Evolutionary conservation across 2,329 filamentous ascomycete species (phyloP), one percentile per base, ranked within the genome.

Genomic region (Ceratocystis alfenasii): DNA sequence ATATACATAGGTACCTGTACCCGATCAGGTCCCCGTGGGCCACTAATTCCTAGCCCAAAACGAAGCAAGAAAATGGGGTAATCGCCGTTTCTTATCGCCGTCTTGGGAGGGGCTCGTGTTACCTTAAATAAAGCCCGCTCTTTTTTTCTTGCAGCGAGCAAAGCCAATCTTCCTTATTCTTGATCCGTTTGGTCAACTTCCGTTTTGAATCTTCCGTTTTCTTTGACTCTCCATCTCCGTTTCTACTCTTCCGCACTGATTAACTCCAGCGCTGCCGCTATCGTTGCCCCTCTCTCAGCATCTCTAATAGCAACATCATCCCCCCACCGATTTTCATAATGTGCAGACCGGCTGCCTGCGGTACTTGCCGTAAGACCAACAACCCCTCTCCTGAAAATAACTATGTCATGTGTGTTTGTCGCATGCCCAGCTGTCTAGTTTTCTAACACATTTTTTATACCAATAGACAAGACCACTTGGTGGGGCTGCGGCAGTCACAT

Each of bases 321-420:
- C 30, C 30, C 46, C 7, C 36, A 2, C 20, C 8, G 53, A 12
- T 41, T 41, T 28, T 50, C 33, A 73, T 20, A 45, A 89, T 89
- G 86, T 89, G 86, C 74, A 85, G 80, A 75, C 83, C 83, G 74
- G 81, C 83, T 28, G 80, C 76, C 68, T 89, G 86, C 75, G 75
- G 76, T 68, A 81, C 77, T 63, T 89, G 86, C 77, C 77, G 86
- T 87, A 79, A 71, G 83, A 22, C 63, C 36, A 20, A 50, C 48
- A 20, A 22, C 48, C 6, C 22, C 53, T 44, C 20, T 50, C 36
- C 36, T 41, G 36, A 12, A 3, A 3, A 41, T 10, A 41, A 4
- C 36, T 1, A 41, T 4, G 36, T 15, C 36, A 15, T 15, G 36
- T 15, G 36, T 41, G 36, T 15, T 41, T 41, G 12, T 28, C n/a